phyloP scores from a whole-genome alignment of 345 rosid species.

The Cochlearia excelsa region DNA sequence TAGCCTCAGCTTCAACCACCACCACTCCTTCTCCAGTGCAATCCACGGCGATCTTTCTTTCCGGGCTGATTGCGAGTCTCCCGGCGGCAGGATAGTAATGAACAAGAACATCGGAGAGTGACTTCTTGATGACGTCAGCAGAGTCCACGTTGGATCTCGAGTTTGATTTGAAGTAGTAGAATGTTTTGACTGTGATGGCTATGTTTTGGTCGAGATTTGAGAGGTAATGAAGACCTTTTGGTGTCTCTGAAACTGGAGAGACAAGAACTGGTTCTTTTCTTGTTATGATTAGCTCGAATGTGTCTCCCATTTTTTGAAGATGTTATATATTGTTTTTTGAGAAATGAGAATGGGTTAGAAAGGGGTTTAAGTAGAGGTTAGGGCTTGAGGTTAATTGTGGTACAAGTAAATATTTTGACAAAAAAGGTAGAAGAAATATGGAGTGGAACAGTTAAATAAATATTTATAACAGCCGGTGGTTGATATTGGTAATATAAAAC shows the following conservation, averaged over 20 bases:
- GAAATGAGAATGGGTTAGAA: conserved; percentile 18
- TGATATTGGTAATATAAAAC: conserved; percentile 9
- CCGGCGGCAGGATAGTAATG: conserved; percentile 76
- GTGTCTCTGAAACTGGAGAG: conserved; percentile 61
- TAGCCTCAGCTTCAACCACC: conserved; percentile 79
- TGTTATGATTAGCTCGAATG: conserved; percentile 45
- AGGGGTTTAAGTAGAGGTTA: conserved; percentile 20
- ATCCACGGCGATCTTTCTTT: conserved; percentile 69
- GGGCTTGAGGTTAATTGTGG: conserved; percentile 36
- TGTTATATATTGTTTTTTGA: background rate
- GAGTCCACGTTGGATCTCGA: conserved; percentile 62
- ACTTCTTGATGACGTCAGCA: conserved; percentile 53
- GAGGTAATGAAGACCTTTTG: conserved; percentile 64
- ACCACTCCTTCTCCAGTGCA: conserved; percentile 85
- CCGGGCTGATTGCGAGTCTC: conserved; percentile 62
- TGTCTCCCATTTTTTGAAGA: conserved; percentile 41
- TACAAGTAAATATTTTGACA: conserved; percentile 25
- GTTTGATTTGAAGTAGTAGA: conserved; percentile 71
- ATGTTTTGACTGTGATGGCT: conserved; percentile 69
- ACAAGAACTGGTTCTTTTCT: conserved; percentile 54
- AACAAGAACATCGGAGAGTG: conserved; percentile 68
- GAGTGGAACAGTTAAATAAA: conserved; percentile 6
- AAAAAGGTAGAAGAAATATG: conserved; percentile 1
- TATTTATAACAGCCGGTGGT: conserved; percentile 22
- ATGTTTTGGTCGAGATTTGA: conserved; percentile 89